Percentiles rank a stretch among this genome's conserved stretches.
These are phyloP conservation scores for Debaryomyces coudertii DNA, from an alignment of 1,139 yeast species.

Conservation along the genomic window DNA sequence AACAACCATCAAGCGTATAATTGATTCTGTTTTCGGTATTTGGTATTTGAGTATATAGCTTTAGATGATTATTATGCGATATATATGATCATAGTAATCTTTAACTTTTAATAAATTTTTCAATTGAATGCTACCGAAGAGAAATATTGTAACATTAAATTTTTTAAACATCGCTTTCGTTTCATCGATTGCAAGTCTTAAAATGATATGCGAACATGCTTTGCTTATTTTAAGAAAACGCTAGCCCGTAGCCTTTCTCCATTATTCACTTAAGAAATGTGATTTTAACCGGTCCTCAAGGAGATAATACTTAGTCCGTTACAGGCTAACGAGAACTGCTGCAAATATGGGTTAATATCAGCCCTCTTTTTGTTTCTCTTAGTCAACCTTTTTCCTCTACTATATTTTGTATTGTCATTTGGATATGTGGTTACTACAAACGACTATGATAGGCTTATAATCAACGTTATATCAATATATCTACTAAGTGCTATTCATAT, in stretches of 20 bases:
- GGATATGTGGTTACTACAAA: too few species aligned
- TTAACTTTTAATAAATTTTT: neutral
- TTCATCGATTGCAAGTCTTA: too few species aligned
- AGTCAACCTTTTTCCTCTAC: too few species aligned
- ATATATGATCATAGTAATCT: neutral
- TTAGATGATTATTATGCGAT: neutral
- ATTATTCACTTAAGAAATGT: neutral
- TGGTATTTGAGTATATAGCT: conserved; percentile 1
- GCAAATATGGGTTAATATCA: neutral
- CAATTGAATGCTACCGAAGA: neutral
- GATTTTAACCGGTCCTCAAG: neutral
- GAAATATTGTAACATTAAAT: neutral
- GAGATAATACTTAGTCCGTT: neutral
- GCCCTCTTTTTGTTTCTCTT: neutral
- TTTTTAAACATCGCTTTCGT: too few species aligned
- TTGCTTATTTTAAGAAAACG: too few species aligned
- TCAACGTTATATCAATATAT: neutral
- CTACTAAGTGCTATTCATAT: neutral
- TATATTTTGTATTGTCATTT: neutral
- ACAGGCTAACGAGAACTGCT: neutral
- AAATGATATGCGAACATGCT: too few species aligned
- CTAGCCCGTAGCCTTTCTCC: too few species aligned
- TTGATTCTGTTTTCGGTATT: neutral
- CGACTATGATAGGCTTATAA: too few species aligned
- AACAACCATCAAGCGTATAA: conserved; percentile 4